Base-by-base conservation (phyloP, 257 asterid genomes). In the Lavandula angustifolia region DNA sequence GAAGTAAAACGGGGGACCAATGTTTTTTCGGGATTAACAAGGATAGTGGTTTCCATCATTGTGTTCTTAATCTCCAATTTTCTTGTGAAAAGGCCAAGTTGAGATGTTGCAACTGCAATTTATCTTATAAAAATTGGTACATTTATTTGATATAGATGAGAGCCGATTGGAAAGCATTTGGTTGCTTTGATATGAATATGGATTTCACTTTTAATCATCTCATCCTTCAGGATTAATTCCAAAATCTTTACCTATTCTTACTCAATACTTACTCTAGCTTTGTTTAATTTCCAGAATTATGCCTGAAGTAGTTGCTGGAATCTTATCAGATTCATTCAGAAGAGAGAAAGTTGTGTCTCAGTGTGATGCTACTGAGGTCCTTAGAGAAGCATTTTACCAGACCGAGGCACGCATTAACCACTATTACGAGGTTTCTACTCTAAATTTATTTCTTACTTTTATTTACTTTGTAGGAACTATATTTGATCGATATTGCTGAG, bases 341-440 rank as follows among this genome's bases (percentile, higher is more conserved):
- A 86, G 88, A 78, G 92, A 86, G 75, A 74, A 76, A 78, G 84
- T 94, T 64, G 68, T 94, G 72, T 79, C 77, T 37, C 88, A 67
- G 55, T 62, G 80, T 48, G 87, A 90, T 37, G 96, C 99, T 62
- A 84, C 99, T 34, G 96, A 87, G 70, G 95, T 94, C 70, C 99
- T 94, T 56, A 80, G 84, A 79, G 99, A 94, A 75, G 97, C 97
- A 67, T 94, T 90, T 75, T 74, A 62, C 73, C 86, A 79, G 64
- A 86, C 99, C 2, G 99, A 94, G 85, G 92, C 90, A n/a, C 76
- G 81, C 72, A 78, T 90, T 66, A 80, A 78, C 75, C 95, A 94
- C 75, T 78, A 79, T 79, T 90, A 94, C 46, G 99, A 94, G 99
- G 99, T 94, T 81, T 56, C 59, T 69, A 33, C 74, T 77, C 54